These are phyloP conservation scores for Citrus australasica DNA, from an alignment of 345 rosid genomes.

Conservation along the genomic window DNA sequence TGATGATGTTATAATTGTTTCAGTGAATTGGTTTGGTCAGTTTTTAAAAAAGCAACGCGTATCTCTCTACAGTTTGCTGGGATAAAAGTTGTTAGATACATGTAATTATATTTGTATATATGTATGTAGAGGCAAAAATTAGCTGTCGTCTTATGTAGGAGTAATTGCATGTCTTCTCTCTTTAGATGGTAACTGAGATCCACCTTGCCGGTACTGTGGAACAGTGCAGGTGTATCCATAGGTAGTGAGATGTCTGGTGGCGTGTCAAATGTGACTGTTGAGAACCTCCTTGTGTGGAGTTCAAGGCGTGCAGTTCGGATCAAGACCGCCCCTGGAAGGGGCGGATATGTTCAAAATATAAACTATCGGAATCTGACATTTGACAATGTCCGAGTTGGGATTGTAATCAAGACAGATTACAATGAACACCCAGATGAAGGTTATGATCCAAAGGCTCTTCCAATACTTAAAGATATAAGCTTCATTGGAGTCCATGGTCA, in stretches of 20 bases:
- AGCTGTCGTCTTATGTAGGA: not conserved
- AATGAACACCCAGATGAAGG: constrained; percentile 89
- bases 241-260: constrained; percentile 99
- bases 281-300: constrained; percentile 82
- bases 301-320: constrained; percentile 93
- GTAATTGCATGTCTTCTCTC: constrained; percentile 2
- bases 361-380: constrained; percentile 75
- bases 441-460: constrained; percentile 73
- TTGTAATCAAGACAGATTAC: constrained; percentile 90
- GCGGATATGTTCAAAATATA: constrained; percentile 71
- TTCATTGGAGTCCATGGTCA: constrained; percentile 82
- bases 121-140: not conserved
- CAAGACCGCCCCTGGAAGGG: constrained; percentile 96
- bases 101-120: not conserved
- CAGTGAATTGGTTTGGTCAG: not conserved
- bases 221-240: constrained; percentile 95
- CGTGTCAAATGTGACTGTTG: constrained; percentile 75
- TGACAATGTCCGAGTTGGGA: constrained; percentile 82
- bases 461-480: constrained; percentile 59
- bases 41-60: not conserved
- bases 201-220: constrained; percentile 22
- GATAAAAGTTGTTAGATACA: not conserved
- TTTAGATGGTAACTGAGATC: constrained; percentile 10
- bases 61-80: not conserved
- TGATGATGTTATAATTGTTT: not conserved